Percentiles rank a stretch among this genome's conserved stretches.
Conservation (phyloP, 352 stramenopile species). For the Phytophthora capsici region DNA sequence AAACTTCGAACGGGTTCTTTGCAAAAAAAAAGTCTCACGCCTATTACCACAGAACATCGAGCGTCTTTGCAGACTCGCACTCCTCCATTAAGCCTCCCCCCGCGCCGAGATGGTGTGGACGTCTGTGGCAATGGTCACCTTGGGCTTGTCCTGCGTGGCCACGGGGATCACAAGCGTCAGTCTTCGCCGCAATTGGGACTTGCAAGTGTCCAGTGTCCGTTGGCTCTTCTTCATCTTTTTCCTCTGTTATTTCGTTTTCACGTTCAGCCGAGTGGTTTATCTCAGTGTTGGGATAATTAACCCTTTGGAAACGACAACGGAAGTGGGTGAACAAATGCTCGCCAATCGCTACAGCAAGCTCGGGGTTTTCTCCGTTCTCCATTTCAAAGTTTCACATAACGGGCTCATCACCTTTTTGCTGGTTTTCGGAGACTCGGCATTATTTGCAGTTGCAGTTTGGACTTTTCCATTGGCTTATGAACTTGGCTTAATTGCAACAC, state of each 20-base stretch:
- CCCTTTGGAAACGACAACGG: constrained; percentile 26
- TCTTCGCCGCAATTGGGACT: constrained; percentile 49
- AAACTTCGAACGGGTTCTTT: constrained; percentile 27
- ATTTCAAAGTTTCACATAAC: constrained; percentile 47
- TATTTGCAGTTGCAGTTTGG: constrained; percentile 56
- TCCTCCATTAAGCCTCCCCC: not conserved
- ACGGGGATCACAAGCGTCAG: constrained; percentile 50
- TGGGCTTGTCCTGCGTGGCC: constrained; percentile 40
- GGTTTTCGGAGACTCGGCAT: constrained; percentile 39
- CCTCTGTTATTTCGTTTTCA: constrained; percentile 47
- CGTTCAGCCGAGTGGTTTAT: constrained; percentile 39
- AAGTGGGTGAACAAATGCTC: constrained; percentile 8
- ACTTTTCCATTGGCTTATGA: constrained; percentile 56
- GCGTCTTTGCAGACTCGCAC: not conserved
- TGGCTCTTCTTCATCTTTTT: constrained; percentile 76
- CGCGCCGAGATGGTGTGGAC: constrained; percentile 37
- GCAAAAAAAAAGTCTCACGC: constrained; percentile 13
- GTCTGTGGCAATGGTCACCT: constrained; percentile 32
- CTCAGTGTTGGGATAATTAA: constrained; percentile 38
- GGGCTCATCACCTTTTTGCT: constrained; percentile 33
- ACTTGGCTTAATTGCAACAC: constrained; percentile 45
- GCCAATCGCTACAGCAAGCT: constrained; percentile 39
- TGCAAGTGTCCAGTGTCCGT: constrained; percentile 59
- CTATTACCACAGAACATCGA: not conserved
- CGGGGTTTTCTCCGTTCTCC: constrained; percentile 45